Percentiles rank a stretch among this genome's conserved stretches.
These are phyloP conservation scores for Calendula officinalis DNA, from an alignment of 129 eudicot genomes.

Conservation along the genomic window DNA sequence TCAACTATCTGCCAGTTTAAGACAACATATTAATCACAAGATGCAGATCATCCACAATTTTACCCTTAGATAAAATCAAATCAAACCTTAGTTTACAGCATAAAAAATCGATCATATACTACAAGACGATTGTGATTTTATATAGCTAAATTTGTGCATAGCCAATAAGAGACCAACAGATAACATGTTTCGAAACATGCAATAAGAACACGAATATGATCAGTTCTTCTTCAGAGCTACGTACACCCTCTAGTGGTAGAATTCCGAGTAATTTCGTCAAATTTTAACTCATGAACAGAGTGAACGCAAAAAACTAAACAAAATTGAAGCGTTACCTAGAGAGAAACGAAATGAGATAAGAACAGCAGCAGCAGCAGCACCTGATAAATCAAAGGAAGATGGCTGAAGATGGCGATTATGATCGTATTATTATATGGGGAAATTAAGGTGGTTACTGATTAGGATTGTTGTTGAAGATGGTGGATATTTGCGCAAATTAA, in stretches of 20 bases:
- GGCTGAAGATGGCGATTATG: conserved; percentile 23
- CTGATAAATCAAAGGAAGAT: background rate
- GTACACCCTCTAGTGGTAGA: no score
- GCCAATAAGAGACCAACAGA: background rate
- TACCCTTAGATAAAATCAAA: background rate
- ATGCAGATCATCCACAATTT: no score
- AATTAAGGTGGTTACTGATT: background rate
- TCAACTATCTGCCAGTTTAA: background rate
- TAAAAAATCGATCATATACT: background rate
- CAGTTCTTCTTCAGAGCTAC: no score
- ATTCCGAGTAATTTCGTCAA: no score
- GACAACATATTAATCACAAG: no score
- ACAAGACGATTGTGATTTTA: background rate
- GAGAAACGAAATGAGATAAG: background rate
- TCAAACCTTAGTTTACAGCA: background rate
- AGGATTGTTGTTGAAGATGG: background rate
- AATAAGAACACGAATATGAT: no score
- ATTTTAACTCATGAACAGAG: no score
- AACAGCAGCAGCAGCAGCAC: background rate
- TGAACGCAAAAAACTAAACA: no score
- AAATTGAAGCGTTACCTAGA: background rate
- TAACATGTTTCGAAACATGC: background rate
- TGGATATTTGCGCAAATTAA: background rate
- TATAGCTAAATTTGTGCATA: background rate
- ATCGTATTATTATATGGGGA: background rate